A percentile compares a stretch with the other conserved stretches of the same genome.
phyloP scores from a whole-genome alignment of 805 yeast genomes.

The Saitoella complicata region DNA sequence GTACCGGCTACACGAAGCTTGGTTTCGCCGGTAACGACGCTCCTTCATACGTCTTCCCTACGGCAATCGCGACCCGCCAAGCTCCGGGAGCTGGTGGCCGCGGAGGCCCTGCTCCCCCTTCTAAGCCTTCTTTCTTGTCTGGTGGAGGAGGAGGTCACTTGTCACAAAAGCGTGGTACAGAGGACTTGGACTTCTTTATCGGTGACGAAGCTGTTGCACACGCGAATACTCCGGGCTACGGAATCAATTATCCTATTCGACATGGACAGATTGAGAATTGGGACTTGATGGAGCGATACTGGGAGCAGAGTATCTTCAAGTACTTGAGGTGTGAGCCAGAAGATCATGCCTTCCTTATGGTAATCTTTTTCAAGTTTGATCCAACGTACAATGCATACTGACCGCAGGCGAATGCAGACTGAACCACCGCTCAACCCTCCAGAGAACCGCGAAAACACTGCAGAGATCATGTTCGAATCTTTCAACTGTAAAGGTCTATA shows the following conservation, averaged over 20 bases:
- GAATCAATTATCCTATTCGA: conserved; percentile 78
- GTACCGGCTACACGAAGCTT: conserved; percentile 93
- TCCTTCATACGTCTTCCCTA: conserved; percentile 93
- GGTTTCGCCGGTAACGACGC: conserved; percentile 98
- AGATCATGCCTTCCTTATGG: conserved; percentile 79
- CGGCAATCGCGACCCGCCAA: conserved; percentile 69
- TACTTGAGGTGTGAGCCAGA: conserved; percentile 96
- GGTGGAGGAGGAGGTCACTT: conserved; percentile 26
- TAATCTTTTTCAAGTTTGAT: not conserved
- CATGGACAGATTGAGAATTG: conserved; percentile 98
- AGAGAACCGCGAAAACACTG: conserved; percentile 95
- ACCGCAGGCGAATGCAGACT: conserved; percentile 26
- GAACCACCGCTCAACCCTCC: conserved; percentile 99
- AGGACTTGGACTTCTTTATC: conserved; percentile 82
- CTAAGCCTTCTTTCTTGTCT: conserved; percentile 28
- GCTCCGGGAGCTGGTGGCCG: conserved; percentile 17
- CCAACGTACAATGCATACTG: not conserved
- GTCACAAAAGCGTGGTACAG: conserved; percentile 70
- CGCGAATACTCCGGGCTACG: conserved; percentile 51
- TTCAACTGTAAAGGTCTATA: conserved; percentile 97
- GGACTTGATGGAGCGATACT: conserved; percentile 99
- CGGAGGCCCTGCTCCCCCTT: conserved; percentile 23
- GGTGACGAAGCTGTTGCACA: conserved; percentile 92
- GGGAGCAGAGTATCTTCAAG: conserved; percentile 95
- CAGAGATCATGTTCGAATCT: conserved; percentile 97